Evolutionary conservation across 371 early-diverging fungal species (phyloP).

Genomic region (Mortierella sp.): DNA sequence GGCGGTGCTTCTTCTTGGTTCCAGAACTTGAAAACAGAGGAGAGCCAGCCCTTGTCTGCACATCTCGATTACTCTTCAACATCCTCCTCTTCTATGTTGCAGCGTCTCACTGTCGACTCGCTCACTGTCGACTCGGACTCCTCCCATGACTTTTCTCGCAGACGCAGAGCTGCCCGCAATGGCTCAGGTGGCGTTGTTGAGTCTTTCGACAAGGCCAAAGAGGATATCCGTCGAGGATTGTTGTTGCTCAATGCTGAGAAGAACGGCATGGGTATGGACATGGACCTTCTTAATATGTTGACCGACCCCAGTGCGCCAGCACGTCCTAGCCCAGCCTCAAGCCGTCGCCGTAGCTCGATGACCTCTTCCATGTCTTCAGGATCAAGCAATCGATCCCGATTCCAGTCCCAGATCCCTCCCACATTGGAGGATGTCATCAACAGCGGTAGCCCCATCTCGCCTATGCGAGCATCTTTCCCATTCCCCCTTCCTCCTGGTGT

Average conservation of each 20-base stretch:
- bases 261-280: constrained; percentile 54
- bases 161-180: constrained; percentile 41
- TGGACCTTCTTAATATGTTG: constrained; percentile 56
- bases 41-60: constrained; percentile 47
- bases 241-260: constrained; percentile 57
- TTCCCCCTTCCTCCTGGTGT: constrained; percentile 26
- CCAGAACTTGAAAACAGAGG: constrained; percentile 51
- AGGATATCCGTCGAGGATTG: constrained; percentile 67
- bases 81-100: constrained; percentile 24
- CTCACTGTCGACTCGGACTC: constrained; percentile 48
- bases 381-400: constrained; percentile 30
- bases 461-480: constrained; percentile 40
- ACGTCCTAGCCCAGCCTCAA: constrained; percentile 52
- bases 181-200: constrained; percentile 62
- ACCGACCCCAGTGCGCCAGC: constrained; percentile 55
- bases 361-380: constrained; percentile 47
- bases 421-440: constrained; percentile 27
- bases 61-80: constrained; percentile 38
- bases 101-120: constrained; percentile 37
- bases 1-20: constrained; percentile 53
- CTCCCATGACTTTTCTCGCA: constrained; percentile 38
- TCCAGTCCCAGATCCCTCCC: constrained; percentile 19
- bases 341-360: constrained; percentile 47
- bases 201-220: constrained; percentile 72
- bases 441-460: constrained; percentile 34